Base-by-base conservation (phyloP, 176 grass and related monocot species). In the Oryza meridionalis region DNA sequence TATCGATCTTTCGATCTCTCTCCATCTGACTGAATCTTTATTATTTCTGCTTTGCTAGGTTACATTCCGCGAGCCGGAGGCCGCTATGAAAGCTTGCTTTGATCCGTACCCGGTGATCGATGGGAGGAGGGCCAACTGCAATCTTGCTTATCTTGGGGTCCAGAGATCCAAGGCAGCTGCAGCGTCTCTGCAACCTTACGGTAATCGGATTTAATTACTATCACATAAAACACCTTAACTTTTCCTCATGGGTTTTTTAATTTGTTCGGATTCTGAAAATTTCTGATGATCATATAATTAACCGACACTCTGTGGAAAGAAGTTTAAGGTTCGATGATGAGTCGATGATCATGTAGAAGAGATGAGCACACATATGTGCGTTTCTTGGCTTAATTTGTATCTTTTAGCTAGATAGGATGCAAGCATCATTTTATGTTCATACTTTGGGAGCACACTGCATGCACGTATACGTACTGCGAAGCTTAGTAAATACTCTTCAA, bases 111-210 rank as follows among this genome's bases (percentile, higher is more conserved):
- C 89, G 26, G 76, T 87, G 43, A 90, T 90, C 7, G 84, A 90
- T 43, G 89, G 89, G 77, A 43, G 89, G 70, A 84, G 81, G 70
- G 89, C 84, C 51, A 90, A 90, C 89, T 90, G 89, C 70, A 90
- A 90, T 67, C 89, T 90, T 25, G 89, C 89, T 7, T 87, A 75
- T 25, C 70, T 87, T 1, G 89, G 89, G 9, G 65, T 66, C 64
- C 77, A 84, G 29, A 90, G 85, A 6, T 83, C 88, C 75, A 90
- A 90, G 77, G 53, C 49, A 59, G 35, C 84, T 17, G 59, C 62
- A 9, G 27, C 75, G 0, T 86, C 67, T 83, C 75, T 83, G n/a
- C 80, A 86, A 64, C 80, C 88, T 42, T 83, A 79, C 62, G 68
- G 84, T 79, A 86, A 66, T 90, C 24, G 8, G n/a, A n/a, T n/a